Percentiles rank a stretch among this genome's conserved stretches.
Evolutionary conservation across 371 early-diverging fungal species (phyloP).

Genomic region (Lichtheimia corymbifera): DNA sequence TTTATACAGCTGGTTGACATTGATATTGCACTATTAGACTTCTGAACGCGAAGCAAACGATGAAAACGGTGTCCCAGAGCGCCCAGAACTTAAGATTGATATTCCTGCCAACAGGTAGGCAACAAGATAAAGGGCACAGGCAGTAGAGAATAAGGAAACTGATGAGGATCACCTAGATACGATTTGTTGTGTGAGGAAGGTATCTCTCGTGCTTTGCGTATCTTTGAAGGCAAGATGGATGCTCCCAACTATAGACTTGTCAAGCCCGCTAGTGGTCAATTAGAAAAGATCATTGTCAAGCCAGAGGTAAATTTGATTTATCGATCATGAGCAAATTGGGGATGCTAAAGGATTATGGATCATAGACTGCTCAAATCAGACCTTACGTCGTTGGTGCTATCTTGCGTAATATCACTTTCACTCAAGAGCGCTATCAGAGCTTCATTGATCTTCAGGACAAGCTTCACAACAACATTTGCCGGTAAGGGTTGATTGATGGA

Average conservation of each 20-base stretch:
- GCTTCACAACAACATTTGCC: conserved; percentile 96
- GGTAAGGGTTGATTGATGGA: conserved; percentile 37
- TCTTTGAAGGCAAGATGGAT: conserved; percentile 72
- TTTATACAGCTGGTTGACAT: not conserved
- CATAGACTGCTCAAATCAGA: conserved; percentile 74
- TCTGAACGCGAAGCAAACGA: conserved; percentile 74
- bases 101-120: conserved; percentile 99
- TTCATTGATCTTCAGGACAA: conserved; percentile 99
- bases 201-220: conserved; percentile 82
- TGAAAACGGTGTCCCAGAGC: conserved; percentile 73
- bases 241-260: conserved; percentile 69
- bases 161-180: conserved; percentile 61
- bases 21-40: conserved; percentile 56
- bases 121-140: not conserved
- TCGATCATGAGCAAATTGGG: not conserved
- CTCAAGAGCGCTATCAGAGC: conserved; percentile 82
- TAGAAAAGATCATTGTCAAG: conserved; percentile 70
- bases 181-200: conserved; percentile 97
- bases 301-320: conserved; percentile 53
- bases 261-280: conserved; percentile 58
- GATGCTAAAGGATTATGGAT: not conserved
- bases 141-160: not conserved
- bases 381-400: conserved; percentile 95
- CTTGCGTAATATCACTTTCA: conserved; percentile 89
- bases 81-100: conserved; percentile 95